Conservation (phyloP, 768 basidiomycete genomes). For the Lentinus tigrinus region DNA sequence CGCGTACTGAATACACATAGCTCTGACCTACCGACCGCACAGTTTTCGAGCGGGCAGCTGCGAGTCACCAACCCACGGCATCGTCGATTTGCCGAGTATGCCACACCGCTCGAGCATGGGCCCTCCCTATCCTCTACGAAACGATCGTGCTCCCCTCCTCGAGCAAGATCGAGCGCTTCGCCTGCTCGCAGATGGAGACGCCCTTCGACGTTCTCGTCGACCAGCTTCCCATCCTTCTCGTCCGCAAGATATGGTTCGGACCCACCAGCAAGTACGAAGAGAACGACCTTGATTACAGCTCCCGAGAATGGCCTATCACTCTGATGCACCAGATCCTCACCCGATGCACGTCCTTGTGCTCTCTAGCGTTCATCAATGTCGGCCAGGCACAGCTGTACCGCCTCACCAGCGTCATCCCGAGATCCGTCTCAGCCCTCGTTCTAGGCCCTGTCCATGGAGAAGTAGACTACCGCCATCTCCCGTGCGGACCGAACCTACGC, state of each 20-base stretch:
- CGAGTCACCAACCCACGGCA: background rate
- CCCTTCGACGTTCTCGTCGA: background rate
- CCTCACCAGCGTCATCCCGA: slow-evolving; percentile 33
- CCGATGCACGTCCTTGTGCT: slow-evolving; percentile 27
- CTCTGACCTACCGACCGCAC: background rate
- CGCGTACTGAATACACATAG: too few species aligned
- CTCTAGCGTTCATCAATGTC: slow-evolving; percentile 32
- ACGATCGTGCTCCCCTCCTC: slow-evolving; percentile 12
- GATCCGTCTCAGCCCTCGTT: slow-evolving; percentile 29
- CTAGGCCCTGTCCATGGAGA: slow-evolving; percentile 38
- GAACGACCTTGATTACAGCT: slow-evolving; percentile 32
- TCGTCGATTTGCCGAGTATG: slow-evolving; percentile 15
- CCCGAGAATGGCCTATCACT: slow-evolving; percentile 32
- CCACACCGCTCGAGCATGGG: slow-evolving; percentile 1
- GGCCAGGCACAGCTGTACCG: slow-evolving; percentile 32
- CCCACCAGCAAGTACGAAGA: slow-evolving; percentile 5
- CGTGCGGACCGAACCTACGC: slow-evolving; percentile 19
- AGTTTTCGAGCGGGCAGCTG: slow-evolving; percentile 10
- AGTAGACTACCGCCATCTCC: slow-evolving; percentile 28
- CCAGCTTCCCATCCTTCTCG: background rate
- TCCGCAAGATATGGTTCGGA: slow-evolving; percentile 34
- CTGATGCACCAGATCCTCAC: slow-evolving; percentile 33
- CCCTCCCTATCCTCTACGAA: slow-evolving; percentile 13
- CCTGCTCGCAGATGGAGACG: background rate
- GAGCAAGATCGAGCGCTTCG: slow-evolving; percentile 10